Conservation (phyloP, 192 early-diverging fungal genomes). For the Cladochytrium replicatum region DNA sequence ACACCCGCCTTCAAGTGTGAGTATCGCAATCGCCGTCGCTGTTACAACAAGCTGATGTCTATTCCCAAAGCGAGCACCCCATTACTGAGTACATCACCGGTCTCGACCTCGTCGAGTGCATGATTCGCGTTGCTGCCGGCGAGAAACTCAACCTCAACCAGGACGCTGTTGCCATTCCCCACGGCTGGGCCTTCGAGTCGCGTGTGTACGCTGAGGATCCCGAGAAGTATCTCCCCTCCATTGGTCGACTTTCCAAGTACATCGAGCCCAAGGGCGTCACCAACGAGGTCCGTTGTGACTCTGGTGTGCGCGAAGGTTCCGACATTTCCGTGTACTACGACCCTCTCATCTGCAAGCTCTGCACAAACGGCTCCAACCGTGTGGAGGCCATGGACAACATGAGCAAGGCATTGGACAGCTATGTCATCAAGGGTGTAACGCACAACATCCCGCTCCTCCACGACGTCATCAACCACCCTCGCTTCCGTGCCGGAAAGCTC, state of each 20-base stretch:
- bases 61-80: constrained; percentile 73
- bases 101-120: constrained; percentile 87
- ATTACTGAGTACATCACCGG: constrained; percentile 94
- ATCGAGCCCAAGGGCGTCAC: constrained; percentile 57
- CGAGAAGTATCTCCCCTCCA: constrained; percentile 84
- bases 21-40: too few species aligned
- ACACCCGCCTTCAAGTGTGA: constrained; percentile 89
- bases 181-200: constrained; percentile 92
- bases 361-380: constrained; percentile 69
- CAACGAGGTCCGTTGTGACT: constrained; percentile 78
- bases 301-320: constrained; percentile 82
- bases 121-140: constrained; percentile 85
- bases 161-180: constrained; percentile 54
- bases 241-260: constrained; percentile 77
- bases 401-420: constrained; percentile 75
- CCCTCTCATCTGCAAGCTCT: constrained; percentile 93
- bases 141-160: constrained; percentile 64
- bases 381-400: constrained; percentile 64
- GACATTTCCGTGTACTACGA: constrained; percentile 93
- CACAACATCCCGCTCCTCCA: constrained; percentile 91
- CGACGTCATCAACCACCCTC: constrained; percentile 64
- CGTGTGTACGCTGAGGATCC: constrained; percentile 96
- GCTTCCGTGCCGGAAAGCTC: constrained; percentile 65
- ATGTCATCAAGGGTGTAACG: constrained; percentile 90
- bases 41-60: not conserved